Evolutionary conservation across 768 basidiomycete genomes (phyloP).

Genomic region (Boletus subcaerulescens): DNA sequence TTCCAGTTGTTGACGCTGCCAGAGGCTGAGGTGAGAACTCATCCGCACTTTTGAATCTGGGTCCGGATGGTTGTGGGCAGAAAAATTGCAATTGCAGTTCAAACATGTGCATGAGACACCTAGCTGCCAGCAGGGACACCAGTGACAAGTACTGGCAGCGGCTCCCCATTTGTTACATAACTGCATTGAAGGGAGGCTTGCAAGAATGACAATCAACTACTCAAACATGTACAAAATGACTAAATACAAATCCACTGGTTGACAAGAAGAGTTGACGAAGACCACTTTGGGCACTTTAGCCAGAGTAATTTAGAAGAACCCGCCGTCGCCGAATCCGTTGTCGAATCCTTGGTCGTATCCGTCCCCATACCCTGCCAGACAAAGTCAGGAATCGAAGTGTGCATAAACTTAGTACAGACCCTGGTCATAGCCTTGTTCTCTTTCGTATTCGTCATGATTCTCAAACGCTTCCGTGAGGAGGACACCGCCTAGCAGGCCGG

Average conservation of each 20-base stretch:
- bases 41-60: too few relatives aligned
- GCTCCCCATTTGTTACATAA: too few relatives aligned
- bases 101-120: too few relatives aligned
- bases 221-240: constrained; percentile 2
- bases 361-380: constrained; percentile 22
- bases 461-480: constrained; percentile 53
- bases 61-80: neutral
- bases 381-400: constrained; percentile 6
- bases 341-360: neutral
- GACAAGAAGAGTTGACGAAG: neutral
- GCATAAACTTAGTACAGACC: constrained; percentile 25
- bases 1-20: neutral
- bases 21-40: too few relatives aligned
- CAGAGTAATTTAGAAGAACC: constrained; percentile 6
- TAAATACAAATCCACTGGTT: constrained; percentile 16
- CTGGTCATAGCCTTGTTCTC: constrained; percentile 33
- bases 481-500: constrained; percentile 62
- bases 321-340: neutral
- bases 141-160: too few relatives aligned
- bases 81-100: neutral
- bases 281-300: neutral
- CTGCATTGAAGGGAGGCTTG: too few relatives aligned
- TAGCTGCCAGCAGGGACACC: too few relatives aligned
- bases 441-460: constrained; percentile 34
- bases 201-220: neutral